These are phyloP conservation scores for Claviceps sp. DNA, from an alignment of 2,329 filamentous ascomycete genomes.

Conservation along the genomic window DNA sequence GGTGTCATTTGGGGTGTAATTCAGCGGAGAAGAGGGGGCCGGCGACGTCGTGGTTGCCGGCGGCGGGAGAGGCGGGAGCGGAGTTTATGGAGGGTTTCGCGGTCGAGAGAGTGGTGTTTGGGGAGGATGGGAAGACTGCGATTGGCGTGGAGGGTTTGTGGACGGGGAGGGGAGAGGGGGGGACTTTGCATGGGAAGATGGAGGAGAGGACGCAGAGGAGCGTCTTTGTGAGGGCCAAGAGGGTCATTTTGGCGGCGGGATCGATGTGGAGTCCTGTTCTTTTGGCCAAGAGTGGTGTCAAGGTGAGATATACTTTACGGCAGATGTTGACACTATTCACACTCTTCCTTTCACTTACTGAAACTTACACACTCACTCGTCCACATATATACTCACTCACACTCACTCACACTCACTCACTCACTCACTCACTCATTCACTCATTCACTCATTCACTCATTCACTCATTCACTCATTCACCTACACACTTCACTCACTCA, in stretches of 20 bases:
- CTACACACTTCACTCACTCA: too few species aligned
- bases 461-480: too few species aligned
- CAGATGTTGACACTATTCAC: too few species aligned
- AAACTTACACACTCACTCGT: too few species aligned
- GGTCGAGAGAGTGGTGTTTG: constrained; percentile 58
- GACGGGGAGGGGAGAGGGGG: constrained; percentile 54
- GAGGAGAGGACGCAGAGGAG: constrained; percentile 39
- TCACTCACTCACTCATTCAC: too few species aligned
- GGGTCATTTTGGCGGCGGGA: constrained; percentile 67
- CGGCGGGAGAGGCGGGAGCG: constrained; percentile 64
- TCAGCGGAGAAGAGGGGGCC: constrained; percentile 68
- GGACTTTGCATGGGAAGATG: constrained; percentile 37
- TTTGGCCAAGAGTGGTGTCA: constrained; percentile 64
- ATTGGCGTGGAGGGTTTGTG: constrained; percentile 62
- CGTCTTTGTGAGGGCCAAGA: constrained; percentile 64
- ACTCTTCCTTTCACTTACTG: too few species aligned
- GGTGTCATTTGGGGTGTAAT: constrained; percentile 47
- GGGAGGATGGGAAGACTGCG: constrained; percentile 42
- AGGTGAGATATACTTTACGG: constrained; percentile 23
- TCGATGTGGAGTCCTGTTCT: constrained; percentile 65
- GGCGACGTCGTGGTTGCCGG: constrained; percentile 61
- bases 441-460: background rate
- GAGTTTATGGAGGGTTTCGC: constrained; percentile 74
- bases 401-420: too few species aligned
- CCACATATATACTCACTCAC: background rate